Evolutionary conservation across 1,284 basidiomycete species (phyloP), one percentile per base, ranked within the genome.

Genomic region (Moniliophthora roreri): DNA sequence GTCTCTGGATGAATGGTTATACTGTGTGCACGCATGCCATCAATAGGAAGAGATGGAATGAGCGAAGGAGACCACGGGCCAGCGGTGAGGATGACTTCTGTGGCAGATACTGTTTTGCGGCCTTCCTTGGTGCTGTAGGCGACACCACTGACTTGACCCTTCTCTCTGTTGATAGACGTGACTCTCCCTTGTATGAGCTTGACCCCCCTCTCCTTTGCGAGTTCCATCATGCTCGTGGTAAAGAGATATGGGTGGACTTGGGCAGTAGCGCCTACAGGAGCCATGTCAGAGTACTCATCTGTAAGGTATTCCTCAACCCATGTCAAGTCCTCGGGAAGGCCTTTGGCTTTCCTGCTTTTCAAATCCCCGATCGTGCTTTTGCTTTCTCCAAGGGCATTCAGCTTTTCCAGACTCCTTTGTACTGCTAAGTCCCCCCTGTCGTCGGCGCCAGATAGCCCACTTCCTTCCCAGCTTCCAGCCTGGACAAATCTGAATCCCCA

Each of bases 41-140:
- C 63, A 57, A 89, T 78, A 13, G 85, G 85, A 26, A 88, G 73
- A 6, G 69, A 59, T 10, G 76, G 69, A 32, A 80, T 37, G 54
- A 89, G 64, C 7, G 62, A 66, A 9, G 91, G 81, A 0, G 93
- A 92, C 95, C 95, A 98, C 1, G 92, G 91, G 11, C 94, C 94
- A 10, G 90, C 89, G 26, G 87, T 81, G 50, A 97, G 68, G 32
- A 96, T 75, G 48, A 95, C 77, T 54, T 84, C 75, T 3, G 84
- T 84, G 23, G 87, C 85, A 2, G 72, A 63, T 24, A 86, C 63
- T 10, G 65, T 71, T 20, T 66, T n/a, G 59, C 61, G 34, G n/a
- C n/a, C n/a, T n/a, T 66, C 61, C 28, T 69, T 69, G 18, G 68
- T 62, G 3, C 61, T 58, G 64, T 82, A 86, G 34, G 76, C 71